phyloP scores from a whole-genome alignment of 768 basidiomycete genomes.

The Tylopilus subfusipes region DNA sequence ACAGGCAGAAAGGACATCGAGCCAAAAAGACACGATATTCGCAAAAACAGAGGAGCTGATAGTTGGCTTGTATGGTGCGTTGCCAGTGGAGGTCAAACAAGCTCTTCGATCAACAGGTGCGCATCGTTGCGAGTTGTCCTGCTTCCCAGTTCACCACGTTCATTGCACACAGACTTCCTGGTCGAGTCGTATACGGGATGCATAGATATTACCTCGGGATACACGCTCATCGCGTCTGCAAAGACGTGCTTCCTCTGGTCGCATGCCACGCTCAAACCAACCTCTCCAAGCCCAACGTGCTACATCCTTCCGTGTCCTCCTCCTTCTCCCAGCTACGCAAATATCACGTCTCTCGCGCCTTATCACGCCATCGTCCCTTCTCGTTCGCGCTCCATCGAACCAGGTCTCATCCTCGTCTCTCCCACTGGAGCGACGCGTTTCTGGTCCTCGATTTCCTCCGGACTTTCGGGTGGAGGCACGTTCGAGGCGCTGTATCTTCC shows the following conservation, averaged over 20 bases:
- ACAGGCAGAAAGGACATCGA: conserved; percentile 35
- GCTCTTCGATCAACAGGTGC: conserved; percentile 64
- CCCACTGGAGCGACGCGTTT: conserved; percentile 70
- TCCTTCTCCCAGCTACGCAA: conserved; percentile 36
- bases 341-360: conserved; percentile 51
- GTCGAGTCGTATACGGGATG: conserved; percentile 65
- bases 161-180: conserved; percentile 59
- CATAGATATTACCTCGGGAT: conserved; percentile 69
- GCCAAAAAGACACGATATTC: conserved; percentile 43
- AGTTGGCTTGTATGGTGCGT: conserved; percentile 61
- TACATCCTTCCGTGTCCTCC: conserved; percentile 77
- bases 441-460: conserved; percentile 86
- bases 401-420: conserved; percentile 79
- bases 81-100: conserved; percentile 74
- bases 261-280: conserved; percentile 68
- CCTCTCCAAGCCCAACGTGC: conserved; percentile 57
- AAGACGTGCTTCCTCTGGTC: conserved; percentile 84
- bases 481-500: conserved; percentile 44
- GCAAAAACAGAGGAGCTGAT: conserved; percentile 72
- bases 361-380: conserved; percentile 59
- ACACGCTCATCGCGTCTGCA: conserved; percentile 66
- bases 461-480: conserved; percentile 75
- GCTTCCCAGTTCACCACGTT: not conserved
- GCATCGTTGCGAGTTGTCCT: not conserved
- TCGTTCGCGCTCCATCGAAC: conserved; percentile 54